Base-by-base conservation (phyloP, 495 filamentous ascomycete genomes). In the Cryomyces antarcticus region DNA sequence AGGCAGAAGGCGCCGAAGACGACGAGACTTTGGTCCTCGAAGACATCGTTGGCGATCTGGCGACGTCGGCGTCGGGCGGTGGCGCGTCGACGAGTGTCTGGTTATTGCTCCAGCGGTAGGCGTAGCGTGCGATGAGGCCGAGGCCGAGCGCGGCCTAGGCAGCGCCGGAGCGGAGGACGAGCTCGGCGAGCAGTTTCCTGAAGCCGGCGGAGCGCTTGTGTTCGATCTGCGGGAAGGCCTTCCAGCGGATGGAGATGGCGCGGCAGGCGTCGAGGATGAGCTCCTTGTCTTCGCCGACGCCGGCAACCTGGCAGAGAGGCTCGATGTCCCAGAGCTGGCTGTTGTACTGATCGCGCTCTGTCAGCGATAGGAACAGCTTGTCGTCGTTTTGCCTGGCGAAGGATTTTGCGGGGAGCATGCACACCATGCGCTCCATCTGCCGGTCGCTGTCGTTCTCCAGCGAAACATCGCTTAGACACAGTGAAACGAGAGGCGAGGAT, bases 191-290 rank as follows among this genome's bases (percentile, higher is more conserved):
- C 33, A 41, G 31, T 38, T 49, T 39, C 39, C 43, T 12, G 13
- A 46, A 10, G n/a, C 40, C 31, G 35, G 30, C 24, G 30, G 44
- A 35, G 17, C 35, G 39, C 5, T 28, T 30, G 28, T 44, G 31
- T 4, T 30, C 29, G n/a, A 48, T 38, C 28, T 49, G 41, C 11
- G 47, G 46, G 35, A 49, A 39, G n/a, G 39, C 40, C 7, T 47
- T 55, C 60, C 29, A 60, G 41, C 39, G 49, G 43, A 44, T 59
- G 35, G 47, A 42, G 30, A 49, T 34, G n/a, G 30, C 41, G n/a
- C 34, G 31, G 27, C 41, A 43, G n/a, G 10, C 6, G 33, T 49
- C 47, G 6, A 43, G 31, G 13, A 43, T 43, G 4, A 43, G 30
- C 13, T 45, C 44, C 1, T 38, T 37, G 27, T 45, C 37, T 24